Conservation (phyloP, 2,329 filamentous ascomycete genomes). For the Stenocarpella maydis region DNA sequence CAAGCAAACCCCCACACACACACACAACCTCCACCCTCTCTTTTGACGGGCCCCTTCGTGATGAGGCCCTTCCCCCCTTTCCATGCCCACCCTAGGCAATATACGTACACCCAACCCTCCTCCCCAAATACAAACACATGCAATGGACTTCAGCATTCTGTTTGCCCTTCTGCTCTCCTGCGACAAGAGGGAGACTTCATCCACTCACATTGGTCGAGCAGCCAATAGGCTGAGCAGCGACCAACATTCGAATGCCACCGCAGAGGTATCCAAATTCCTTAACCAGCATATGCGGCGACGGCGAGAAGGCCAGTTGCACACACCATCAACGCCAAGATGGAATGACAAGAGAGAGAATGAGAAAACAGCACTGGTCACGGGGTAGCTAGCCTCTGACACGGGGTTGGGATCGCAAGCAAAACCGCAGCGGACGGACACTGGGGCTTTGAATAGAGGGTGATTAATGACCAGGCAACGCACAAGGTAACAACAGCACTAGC, state of each 20-base stretch:
- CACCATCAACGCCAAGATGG: neutral
- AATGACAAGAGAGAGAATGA: neutral
- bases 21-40: no score
- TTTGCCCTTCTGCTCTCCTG: neutral
- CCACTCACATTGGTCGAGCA: no score
- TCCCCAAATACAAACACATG: no score
- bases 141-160: no score
- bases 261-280: neutral
- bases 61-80: no score
- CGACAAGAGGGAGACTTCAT: neutral
- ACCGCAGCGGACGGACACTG: neutral
- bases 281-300: neutral
- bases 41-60: no score
- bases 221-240: no score
- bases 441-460: neutral
- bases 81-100: no score
- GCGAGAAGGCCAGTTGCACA: no score
- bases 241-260: neutral
- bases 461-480: neutral
- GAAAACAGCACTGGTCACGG: neutral
- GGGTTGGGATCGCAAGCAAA: neutral
- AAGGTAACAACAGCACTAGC: neutral
- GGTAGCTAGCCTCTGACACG: neutral
- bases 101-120: no score
- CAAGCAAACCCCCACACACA: no score